Evolutionary conservation across 371 early-diverging fungal species (phyloP).

Genomic region (Apophysomyces elegans): DNA sequence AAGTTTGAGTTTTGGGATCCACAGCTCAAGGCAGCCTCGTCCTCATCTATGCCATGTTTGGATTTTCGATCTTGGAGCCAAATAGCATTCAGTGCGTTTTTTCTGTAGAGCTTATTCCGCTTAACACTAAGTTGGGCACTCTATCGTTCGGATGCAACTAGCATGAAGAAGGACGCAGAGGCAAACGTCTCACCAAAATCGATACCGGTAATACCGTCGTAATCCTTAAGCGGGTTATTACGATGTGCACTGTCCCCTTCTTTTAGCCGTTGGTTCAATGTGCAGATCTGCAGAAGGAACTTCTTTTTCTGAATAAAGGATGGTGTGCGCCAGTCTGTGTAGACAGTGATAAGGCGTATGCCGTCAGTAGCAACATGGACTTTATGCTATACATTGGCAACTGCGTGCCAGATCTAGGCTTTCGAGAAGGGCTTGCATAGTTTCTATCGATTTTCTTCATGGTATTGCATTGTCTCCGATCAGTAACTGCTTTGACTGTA

Average conservation of each 20-base stretch:
- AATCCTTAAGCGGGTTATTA: not conserved
- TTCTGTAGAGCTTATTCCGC: not conserved
- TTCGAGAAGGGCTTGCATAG: not conserved
- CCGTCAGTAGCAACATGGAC: not conserved
- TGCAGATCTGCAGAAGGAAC: not conserved
- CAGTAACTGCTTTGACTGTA: not conserved
- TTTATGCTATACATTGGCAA: not conserved
- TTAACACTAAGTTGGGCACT: not conserved
- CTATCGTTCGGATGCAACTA: not conserved
- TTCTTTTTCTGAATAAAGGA: not conserved
- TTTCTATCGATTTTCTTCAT: not conserved
- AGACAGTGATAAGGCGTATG: not conserved
- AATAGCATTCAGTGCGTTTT: not conserved
- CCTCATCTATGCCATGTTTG: not conserved
- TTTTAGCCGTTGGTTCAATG: not conserved
- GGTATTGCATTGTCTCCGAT: not conserved
- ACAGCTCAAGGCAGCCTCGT: constrained; percentile 1
- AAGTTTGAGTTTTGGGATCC: not conserved
- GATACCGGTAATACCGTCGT: not conserved
- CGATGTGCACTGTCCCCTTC: not conserved
- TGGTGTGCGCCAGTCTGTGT: not conserved
- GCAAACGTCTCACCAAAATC: not conserved
- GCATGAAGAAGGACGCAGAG: not conserved
- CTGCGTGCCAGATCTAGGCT: not conserved
- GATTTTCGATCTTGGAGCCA: not conserved